Percentiles rank a stretch among this genome's conserved stretches.
Evolutionary conservation across 129 eudicot species (phyloP).

Genomic region (Escallonia herrerae): DNA sequence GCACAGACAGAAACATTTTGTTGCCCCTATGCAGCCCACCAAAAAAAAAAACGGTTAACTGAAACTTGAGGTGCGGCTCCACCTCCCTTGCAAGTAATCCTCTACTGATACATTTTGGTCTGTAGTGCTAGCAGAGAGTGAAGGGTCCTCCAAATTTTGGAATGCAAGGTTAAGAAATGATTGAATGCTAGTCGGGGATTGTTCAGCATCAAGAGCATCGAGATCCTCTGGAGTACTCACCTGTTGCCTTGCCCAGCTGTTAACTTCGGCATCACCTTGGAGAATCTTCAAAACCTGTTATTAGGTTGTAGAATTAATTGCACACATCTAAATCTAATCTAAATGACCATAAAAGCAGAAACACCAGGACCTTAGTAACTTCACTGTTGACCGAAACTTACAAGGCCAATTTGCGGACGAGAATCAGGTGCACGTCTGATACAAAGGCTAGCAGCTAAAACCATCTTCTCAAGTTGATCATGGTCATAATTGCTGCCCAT

Average conservation of each 20-base stretch:
- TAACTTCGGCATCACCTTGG: constrained; percentile 47
- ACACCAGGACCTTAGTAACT: neutral
- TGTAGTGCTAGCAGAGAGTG: constrained; percentile 43
- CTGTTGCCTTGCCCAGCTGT: constrained; percentile 49
- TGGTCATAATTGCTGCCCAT: too few relatives aligned
- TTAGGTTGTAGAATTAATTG: too few relatives aligned
- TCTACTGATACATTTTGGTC: constrained; percentile 61
- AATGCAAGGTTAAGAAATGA: constrained; percentile 65
- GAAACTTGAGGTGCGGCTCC: constrained; percentile 68
- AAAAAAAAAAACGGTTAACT: constrained; percentile 12
- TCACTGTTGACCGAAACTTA: too few relatives aligned
- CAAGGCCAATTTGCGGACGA: too few relatives aligned
- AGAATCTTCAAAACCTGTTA: constrained; percentile 69
- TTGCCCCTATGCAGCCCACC: neutral
- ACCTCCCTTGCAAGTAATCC: constrained; percentile 65
- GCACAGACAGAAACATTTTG: too few relatives aligned
- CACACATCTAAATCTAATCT: too few relatives aligned
- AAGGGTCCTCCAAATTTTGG: constrained; percentile 55
- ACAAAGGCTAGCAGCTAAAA: too few relatives aligned
- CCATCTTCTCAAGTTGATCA: too few relatives aligned
- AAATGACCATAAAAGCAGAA: neutral
- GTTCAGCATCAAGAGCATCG: constrained; percentile 43
- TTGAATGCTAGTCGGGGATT: constrained; percentile 41
- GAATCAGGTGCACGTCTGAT: too few relatives aligned
- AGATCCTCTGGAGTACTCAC: constrained; percentile 26